These are phyloP conservation scores for Thielaviopsis cerberus DNA, from an alignment of 2,329 filamentous ascomycete species.

Conservation along the genomic window DNA sequence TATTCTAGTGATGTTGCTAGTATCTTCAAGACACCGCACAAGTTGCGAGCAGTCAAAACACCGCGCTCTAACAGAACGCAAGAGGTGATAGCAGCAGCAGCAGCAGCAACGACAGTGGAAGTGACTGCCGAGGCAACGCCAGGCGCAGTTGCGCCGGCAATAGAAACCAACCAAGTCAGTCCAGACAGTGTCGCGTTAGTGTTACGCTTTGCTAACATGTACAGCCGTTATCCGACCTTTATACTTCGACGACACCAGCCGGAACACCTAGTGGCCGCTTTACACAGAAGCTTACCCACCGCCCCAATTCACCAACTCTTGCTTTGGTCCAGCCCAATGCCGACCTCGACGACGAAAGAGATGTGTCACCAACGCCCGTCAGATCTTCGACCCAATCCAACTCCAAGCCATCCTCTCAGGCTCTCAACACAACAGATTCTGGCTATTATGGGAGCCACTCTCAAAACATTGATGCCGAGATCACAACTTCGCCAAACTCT, in stretches of 20 bases:
- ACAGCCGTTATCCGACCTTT: conserved; percentile 42
- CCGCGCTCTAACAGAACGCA: conserved; percentile 51
- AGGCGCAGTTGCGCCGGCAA: background rate
- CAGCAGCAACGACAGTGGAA: background rate
- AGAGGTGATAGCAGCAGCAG: conserved; percentile 17
- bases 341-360: conserved; percentile 10
- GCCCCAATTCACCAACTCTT: conserved; percentile 26
- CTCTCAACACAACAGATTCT: conserved; percentile 29
- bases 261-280: conserved; percentile 34
- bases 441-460: conserved; percentile 52
- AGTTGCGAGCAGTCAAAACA: conserved; percentile 56
- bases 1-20: conserved; percentile 62
- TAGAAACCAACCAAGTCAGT: background rate
- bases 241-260: conserved; percentile 33
- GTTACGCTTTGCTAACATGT: background rate
- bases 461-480: background rate
- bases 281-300: conserved; percentile 28
- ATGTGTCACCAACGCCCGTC: conserved; percentile 5
- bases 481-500: conserved; percentile 1
- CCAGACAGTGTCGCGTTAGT: background rate
- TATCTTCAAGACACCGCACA: conserved; percentile 86
- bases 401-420: background rate
- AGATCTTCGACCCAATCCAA: conserved; percentile 3
- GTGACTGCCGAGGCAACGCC: conserved; percentile 12
- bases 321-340: background rate